Percentiles rank a stretch among this genome's conserved stretches.
Conservation (phyloP, 257 asterid species). For the Salvia splendens region DNA sequence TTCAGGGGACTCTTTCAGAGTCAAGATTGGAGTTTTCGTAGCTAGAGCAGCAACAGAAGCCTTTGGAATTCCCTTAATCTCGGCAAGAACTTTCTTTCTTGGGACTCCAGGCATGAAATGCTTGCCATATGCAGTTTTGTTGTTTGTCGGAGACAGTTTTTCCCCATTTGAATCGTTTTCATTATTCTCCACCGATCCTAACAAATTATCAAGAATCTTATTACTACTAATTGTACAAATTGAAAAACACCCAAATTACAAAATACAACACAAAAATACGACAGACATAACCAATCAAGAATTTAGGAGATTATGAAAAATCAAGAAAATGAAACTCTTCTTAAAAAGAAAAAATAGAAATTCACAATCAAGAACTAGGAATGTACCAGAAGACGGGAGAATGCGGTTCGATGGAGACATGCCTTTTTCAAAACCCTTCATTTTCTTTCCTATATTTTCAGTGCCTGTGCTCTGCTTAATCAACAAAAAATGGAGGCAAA, state of each 20-base stretch:
- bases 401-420: constrained; percentile 36
- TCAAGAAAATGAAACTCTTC: too few relatives aligned
- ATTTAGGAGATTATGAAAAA: background rate
- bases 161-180: constrained; percentile 52
- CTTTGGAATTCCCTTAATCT: constrained; percentile 43
- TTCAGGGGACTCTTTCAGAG: constrained; percentile 17
- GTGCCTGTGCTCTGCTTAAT: background rate
- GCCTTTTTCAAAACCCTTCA: constrained; percentile 45
- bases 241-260: background rate
- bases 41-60: constrained; percentile 27
- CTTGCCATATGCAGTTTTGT: constrained; percentile 18
- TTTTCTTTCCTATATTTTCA: constrained; percentile 29
- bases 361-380: background rate
- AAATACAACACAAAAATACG: background rate
- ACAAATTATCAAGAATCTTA: constrained; percentile 13
- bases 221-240: background rate
- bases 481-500: constrained; percentile 6
- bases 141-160: constrained; percentile 27
- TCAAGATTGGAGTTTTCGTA: constrained; percentile 22
- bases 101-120: constrained; percentile 57
- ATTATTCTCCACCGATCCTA: constrained; percentile 51
- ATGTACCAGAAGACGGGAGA: constrained; percentile 48
- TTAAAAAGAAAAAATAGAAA: too few relatives aligned
- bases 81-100: constrained; percentile 58
- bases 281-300: background rate